Evolutionary conservation across 306 rosid genomes (phyloP), one percentile per base, ranked within the genome.

Genomic region (Sindora glabra): DNA sequence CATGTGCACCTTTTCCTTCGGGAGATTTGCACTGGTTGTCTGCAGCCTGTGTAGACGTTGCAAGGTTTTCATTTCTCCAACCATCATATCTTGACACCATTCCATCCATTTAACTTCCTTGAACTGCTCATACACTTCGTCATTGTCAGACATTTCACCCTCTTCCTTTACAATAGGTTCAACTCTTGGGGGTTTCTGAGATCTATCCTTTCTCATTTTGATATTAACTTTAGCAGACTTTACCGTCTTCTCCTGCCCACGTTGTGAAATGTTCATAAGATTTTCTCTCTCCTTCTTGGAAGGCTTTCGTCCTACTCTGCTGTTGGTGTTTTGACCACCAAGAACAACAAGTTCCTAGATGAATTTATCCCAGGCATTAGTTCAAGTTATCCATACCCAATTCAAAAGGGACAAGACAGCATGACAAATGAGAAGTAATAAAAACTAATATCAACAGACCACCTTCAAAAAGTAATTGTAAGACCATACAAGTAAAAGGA

Each of bases 61-160:
- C 73, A 94, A 75, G 26, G 99, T 94, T 77, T 77, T 89, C 59
- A 77, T 89, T 79, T 89, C 89, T 9, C 70, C 94, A 38, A 67
- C 62, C 99, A 94, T 89, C 55, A 89, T 85, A 81, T 94, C 99
- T 74, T 84, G 86, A 75, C 99, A 94, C 99, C 99, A 94, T 79
- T 94, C 99, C 95, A 86, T 89, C 99, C 99, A 89, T 74, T 94
- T 94, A 54, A 89, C 97, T 62, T 94, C 97, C 87, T 86, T 94
- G 65, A 94, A 94, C 76, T 94, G 95, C 84, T 94, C 99, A 49
- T 86, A 89, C 17, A 94, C 94, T 82, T 86, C 99, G 4, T 89
- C 99, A 54, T 89, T 68, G 33, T 94, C 99, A 0, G 99, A 94
- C 97, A 94, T 94, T 81, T 94, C 99, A 71, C 99, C 99, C 77